phyloP scores from a whole-genome alignment of 1,139 yeast genomes.

The Suhomyces taliae region DNA sequence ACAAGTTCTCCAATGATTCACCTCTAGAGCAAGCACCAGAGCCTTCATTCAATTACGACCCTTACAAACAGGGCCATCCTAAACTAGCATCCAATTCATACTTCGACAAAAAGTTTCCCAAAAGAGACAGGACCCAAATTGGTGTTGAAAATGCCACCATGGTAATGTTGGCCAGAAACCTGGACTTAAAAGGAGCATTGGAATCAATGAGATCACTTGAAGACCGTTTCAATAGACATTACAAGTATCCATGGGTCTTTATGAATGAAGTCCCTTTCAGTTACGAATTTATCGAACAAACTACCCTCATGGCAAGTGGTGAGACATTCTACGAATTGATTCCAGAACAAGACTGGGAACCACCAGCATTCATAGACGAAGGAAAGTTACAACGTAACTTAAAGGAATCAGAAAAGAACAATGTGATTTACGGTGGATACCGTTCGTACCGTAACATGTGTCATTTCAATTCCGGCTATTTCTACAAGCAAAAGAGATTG shows the following conservation, averaged over 20 bases:
- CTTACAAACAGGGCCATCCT: constrained; percentile 17
- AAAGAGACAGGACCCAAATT: constrained; percentile 32
- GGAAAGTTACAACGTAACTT: constrained; percentile 28
- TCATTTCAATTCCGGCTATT: constrained; percentile 48
- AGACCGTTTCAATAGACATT: constrained; percentile 47
- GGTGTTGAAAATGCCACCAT: constrained; percentile 54
- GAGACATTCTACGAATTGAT: constrained; percentile 51
- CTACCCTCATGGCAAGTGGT: constrained; percentile 85
- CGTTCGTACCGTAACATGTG: constrained; percentile 50
- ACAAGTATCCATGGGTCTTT: constrained; percentile 49
- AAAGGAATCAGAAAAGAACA: constrained; percentile 19
- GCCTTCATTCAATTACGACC: constrained; percentile 5
- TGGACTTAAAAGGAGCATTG: constrained; percentile 43
- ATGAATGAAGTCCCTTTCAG: constrained; percentile 45
- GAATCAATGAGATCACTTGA: constrained; percentile 46
- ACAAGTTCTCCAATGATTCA: background rate
- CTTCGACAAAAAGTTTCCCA: constrained; percentile 27
- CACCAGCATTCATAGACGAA: constrained; percentile 39
- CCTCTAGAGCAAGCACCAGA: background rate
- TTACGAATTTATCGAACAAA: constrained; percentile 47
- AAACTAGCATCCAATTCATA: constrained; percentile 49
- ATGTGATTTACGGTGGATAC: constrained; percentile 42
- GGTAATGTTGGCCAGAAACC: constrained; percentile 47
- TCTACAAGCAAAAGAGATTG: constrained; percentile 41
- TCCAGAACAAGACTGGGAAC: constrained; percentile 45